phyloP scores from a whole-genome alignment of 768 basidiomycete species.

The Asterophora parasitica region DNA sequence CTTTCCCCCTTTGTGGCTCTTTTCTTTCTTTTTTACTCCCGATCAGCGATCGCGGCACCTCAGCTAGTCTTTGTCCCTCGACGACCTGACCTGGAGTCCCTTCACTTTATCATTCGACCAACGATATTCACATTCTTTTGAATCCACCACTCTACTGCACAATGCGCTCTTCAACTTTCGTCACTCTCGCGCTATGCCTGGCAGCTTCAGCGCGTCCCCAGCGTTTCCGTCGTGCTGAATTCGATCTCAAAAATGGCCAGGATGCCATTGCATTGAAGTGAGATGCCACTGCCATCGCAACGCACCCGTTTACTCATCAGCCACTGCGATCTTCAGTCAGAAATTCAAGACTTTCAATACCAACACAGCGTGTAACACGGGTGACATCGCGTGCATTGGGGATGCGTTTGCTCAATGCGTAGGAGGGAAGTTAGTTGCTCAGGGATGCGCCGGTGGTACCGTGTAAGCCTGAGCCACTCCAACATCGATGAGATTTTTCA shows the following conservation, averaged over 20 bases:
- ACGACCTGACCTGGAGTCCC: background rate
- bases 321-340: slow-evolving; percentile 17
- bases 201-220: slow-evolving; percentile 32
- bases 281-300: slow-evolving; percentile 10
- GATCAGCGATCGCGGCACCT: slow-evolving; percentile 19
- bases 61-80: background rate
- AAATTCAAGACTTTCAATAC: slow-evolving; percentile 30
- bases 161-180: slow-evolving; percentile 33
- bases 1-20: slow-evolving; percentile 8
- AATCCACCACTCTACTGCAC: slow-evolving; percentile 17
- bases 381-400: slow-evolving; percentile 45
- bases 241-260: slow-evolving; percentile 35
- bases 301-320: background rate
- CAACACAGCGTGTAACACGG: slow-evolving; percentile 30
- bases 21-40: slow-evolving; percentile 11
- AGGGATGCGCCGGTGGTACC: slow-evolving; percentile 31
- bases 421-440: slow-evolving; percentile 36
- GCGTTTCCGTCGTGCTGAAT: slow-evolving; percentile 27
- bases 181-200: slow-evolving; percentile 29
- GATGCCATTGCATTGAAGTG: slow-evolving; percentile 39
- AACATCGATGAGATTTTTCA: background rate
- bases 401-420: slow-evolving; percentile 54
- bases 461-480: slow-evolving; percentile 22
- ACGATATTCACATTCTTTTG: slow-evolving; percentile 3
- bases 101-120: background rate